Conservation (phyloP, 257 asterid species). For the Linderniella brevidens region DNA sequence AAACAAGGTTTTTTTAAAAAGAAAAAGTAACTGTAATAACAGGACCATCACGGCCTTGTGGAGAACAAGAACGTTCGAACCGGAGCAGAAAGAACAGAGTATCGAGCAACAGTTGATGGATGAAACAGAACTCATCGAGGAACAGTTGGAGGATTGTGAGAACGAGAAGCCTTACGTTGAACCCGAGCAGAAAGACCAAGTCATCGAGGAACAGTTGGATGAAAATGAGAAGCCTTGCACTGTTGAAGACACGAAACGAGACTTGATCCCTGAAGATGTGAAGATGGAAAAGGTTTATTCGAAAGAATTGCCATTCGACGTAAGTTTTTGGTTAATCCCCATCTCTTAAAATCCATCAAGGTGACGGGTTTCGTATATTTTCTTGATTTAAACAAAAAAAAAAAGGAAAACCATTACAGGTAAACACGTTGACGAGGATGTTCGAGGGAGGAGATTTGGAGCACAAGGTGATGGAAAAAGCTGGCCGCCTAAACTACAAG, state of each 20-base stretch:
- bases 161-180: too few relatives aligned
- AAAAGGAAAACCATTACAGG: too few relatives aligned
- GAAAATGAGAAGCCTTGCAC: constrained; percentile 14
- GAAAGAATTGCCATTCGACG: constrained; percentile 44
- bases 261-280: constrained; percentile 38
- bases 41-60: constrained; percentile 82
- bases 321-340: constrained; percentile 5
- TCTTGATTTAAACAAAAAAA: too few relatives aligned
- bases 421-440: too few relatives aligned
- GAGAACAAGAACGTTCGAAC: constrained; percentile 56
- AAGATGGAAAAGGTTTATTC: constrained; percentile 47
- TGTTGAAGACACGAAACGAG: constrained; percentile 31
- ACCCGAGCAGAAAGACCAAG: too few relatives aligned
- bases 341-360: neutral
- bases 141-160: too few relatives aligned
- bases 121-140: too few relatives aligned
- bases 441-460: too few relatives aligned
- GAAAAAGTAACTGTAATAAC: constrained; percentile 10
- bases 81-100: constrained; percentile 36
- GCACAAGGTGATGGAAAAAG: too few relatives aligned
- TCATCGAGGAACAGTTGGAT: too few relatives aligned
- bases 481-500: too few relatives aligned
- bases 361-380: too few relatives aligned
- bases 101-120: constrained; percentile 35
- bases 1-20: neutral